Evolutionary conservation across 2,329 filamentous ascomycete genomes (phyloP).

Genomic region (Eutypella sp.): DNA sequence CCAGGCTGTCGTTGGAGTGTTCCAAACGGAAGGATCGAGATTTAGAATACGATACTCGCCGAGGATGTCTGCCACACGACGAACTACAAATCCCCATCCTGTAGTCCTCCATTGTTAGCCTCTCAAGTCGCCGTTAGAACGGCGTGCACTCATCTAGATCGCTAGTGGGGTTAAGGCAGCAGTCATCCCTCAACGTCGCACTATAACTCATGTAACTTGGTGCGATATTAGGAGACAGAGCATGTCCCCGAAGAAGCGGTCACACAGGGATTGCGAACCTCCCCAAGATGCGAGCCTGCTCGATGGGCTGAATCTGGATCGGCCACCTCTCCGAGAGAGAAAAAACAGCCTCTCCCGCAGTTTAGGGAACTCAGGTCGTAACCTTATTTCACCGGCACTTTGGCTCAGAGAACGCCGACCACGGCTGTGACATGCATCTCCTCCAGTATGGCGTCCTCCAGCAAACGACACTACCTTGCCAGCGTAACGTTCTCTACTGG

Average conservation of each 20-base stretch:
- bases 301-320: background rate
- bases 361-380: conserved; percentile 2
- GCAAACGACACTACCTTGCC: conserved; percentile 7
- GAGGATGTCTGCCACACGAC: no score
- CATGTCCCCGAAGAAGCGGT: conserved; percentile 15
- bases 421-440: conserved; percentile 14
- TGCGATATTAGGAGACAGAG: conserved; percentile 1
- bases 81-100: no score
- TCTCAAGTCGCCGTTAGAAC: background rate
- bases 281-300: background rate
- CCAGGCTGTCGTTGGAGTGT: no score
- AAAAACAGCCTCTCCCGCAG: background rate
- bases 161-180: conserved; percentile 10
- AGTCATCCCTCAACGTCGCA: conserved; percentile 15
- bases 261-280: conserved; percentile 2
- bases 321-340: background rate
- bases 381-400: conserved; percentile 7
- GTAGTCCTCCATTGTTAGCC: no score
- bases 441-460: conserved; percentile 15
- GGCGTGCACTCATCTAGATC: background rate
- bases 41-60: background rate
- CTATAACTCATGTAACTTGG: conserved; percentile 13
- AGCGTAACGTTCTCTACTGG: conserved; percentile 14
- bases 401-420: conserved; percentile 18
- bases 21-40: background rate